These are phyloP conservation scores for Penicillium alfredii DNA, from an alignment of 495 filamentous ascomycete genomes.

Conservation along the genomic window DNA sequence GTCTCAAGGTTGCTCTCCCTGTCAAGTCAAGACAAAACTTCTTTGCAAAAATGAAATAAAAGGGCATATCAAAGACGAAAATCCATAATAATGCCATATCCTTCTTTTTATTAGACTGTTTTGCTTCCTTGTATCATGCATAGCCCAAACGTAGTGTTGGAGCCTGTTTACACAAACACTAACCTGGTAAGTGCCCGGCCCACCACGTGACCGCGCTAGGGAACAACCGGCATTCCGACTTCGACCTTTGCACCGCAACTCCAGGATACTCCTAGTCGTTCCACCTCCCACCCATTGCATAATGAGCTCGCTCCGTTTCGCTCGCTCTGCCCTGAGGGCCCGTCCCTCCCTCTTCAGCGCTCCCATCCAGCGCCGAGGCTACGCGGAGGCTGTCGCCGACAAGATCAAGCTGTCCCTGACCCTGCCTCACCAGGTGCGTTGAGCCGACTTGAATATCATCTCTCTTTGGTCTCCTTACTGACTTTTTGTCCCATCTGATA, in stretches of 20 bases:
- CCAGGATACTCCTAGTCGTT: constrained; percentile 36
- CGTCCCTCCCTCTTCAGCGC: constrained; percentile 63
- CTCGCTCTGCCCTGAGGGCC: constrained; percentile 76
- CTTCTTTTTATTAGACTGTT: too few relatives aligned
- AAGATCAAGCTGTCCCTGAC: constrained; percentile 97
- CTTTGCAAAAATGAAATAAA: too few relatives aligned
- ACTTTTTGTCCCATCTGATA: constrained; percentile 27
- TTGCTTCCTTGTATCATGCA: too few relatives aligned
- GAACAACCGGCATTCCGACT: constrained; percentile 43
- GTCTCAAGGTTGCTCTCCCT: too few relatives aligned
- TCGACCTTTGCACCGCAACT: constrained; percentile 45
- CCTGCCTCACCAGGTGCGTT: constrained; percentile 93
- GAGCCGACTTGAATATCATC: constrained; percentile 10
- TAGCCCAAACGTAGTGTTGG: too few relatives aligned
- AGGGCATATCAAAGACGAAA: too few relatives aligned
- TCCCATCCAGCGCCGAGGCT: constrained; percentile 75
- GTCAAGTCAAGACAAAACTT: too few relatives aligned
- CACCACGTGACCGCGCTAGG: constrained; percentile 38
- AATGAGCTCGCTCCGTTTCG: constrained; percentile 90
- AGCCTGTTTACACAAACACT: too few relatives aligned
- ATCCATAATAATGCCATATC: too few relatives aligned
- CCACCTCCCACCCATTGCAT: constrained; percentile 36
- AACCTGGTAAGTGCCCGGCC: too few relatives aligned
- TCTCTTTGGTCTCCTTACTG: constrained; percentile 15
- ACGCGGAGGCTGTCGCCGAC: constrained; percentile 90